phyloP scores from a whole-genome alignment of 768 basidiomycete genomes.

The Agrocybe pediades region DNA sequence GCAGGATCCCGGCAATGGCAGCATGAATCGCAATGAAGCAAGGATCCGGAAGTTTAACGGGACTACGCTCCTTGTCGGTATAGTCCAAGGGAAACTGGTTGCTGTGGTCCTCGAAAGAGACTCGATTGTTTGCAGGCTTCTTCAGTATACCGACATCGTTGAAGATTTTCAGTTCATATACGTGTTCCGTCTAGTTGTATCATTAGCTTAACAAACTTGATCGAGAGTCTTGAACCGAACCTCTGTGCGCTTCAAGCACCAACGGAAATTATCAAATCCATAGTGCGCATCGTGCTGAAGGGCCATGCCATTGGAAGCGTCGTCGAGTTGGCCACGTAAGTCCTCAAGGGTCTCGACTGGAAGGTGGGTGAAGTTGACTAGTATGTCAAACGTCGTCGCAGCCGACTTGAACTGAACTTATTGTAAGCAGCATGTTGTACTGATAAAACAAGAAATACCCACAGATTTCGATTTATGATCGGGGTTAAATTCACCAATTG shows the following conservation, averaged over 20 bases:
- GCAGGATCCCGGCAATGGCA: conserved; percentile 16
- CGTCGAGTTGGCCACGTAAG: too few species aligned
- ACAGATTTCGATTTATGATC: conserved; percentile 12
- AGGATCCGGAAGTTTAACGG: conserved; percentile 13
- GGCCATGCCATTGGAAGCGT: conserved; percentile 12
- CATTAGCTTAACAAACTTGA: background rate
- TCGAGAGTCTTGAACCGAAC: conserved; percentile 4
- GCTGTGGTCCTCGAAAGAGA: conserved; percentile 17
- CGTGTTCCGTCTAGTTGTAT: conserved; percentile 7
- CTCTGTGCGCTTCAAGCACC: conserved; percentile 14
- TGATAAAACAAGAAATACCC: background rate
- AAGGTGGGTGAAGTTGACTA: conserved; percentile 10
- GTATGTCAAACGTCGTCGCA: conserved; percentile 9
- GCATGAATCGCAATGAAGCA: conserved; percentile 16
- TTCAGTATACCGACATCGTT: background rate
- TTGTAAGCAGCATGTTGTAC: background rate
- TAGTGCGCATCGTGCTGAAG: conserved; percentile 3
- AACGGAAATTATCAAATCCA: conserved; percentile 8
- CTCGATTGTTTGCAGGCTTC: conserved; percentile 5
- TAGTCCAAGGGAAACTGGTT: conserved; percentile 4
- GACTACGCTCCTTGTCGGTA: background rate
- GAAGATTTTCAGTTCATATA: conserved; percentile 9
- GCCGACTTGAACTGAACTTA: conserved; percentile 14
- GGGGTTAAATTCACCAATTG: conserved; percentile 4
- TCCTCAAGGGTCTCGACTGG: too few species aligned